phyloP scores from a whole-genome alignment of 371 early-diverging fungal species.

The Enteropsectra breve region DNA sequence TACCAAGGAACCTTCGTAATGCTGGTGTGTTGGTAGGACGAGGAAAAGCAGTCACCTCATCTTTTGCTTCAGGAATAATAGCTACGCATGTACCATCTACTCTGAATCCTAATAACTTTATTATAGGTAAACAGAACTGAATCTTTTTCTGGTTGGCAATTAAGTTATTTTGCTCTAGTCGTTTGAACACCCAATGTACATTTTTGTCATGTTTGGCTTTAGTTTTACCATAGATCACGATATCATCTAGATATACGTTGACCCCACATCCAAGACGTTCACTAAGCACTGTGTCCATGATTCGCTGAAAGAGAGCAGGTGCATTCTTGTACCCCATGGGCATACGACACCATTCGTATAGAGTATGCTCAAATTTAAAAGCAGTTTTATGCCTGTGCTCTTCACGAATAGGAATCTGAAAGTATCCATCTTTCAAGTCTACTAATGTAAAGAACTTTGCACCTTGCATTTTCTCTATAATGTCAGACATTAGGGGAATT shows the following conservation, averaged over 20 bases:
- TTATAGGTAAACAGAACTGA: constrained; percentile 4
- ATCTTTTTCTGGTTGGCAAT: constrained; percentile 29
- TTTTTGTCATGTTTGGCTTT: constrained; percentile 28
- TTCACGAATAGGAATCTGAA: constrained; percentile 26
- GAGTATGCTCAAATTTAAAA: constrained; percentile 10
- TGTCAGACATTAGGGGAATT: constrained; percentile 20
- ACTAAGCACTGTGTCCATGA: constrained; percentile 33
- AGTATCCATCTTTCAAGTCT: constrained; percentile 46
- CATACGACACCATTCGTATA: constrained; percentile 38
- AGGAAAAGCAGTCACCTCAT: constrained; percentile 15
- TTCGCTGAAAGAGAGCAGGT: constrained; percentile 37
- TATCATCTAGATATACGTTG: constrained; percentile 40
- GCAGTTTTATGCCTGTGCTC: constrained; percentile 38
- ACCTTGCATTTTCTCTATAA: constrained; percentile 18
- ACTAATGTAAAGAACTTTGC: constrained; percentile 21
- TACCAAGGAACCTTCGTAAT: constrained; percentile 12
- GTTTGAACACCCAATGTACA: constrained; percentile 17
- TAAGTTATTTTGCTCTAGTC: constrained; percentile 19
- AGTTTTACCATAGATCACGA: constrained; percentile 20
- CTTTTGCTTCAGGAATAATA: constrained; percentile 12
- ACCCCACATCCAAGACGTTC: constrained; percentile 13
- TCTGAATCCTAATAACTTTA: constrained; percentile 31
- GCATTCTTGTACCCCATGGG: constrained; percentile 39
- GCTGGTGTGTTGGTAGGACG: background rate
- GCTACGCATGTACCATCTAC: constrained; percentile 12